Percentiles rank a stretch among this genome's conserved stretches.
These are phyloP conservation scores for Plantago coronopus DNA, from an alignment of 305 asterid genomes.

Conservation along the genomic window DNA sequence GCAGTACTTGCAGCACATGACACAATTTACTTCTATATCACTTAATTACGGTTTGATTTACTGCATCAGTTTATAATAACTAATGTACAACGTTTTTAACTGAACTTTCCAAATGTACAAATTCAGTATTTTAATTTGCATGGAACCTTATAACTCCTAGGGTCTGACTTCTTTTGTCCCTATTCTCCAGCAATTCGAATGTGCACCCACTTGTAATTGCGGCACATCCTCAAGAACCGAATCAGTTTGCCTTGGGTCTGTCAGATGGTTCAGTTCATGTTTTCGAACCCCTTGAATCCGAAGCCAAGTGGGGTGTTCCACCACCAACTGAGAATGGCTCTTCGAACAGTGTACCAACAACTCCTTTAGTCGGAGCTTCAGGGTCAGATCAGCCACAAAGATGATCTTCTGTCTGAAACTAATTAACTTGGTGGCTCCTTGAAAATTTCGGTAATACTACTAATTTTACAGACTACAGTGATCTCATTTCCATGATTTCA, in stretches of 20 bases:
- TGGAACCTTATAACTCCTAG: background rate
- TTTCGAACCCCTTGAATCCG: constrained; percentile 53
- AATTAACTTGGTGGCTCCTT: background rate
- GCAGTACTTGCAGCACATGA: no score
- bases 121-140: background rate
- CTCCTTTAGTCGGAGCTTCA: constrained; percentile 39
- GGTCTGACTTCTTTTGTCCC: background rate
- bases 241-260: constrained; percentile 58
- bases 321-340: constrained; percentile 54
- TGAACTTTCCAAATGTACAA: no score
- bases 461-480: background rate
- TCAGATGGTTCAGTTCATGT: constrained; percentile 63
- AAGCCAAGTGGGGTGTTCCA: constrained; percentile 56
- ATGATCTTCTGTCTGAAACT: constrained; percentile 22
- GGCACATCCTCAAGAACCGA: constrained; percentile 61
- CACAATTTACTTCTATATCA: no score
- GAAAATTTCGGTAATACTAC: constrained; percentile 20
- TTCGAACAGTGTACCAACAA: constrained; percentile 31
- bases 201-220: constrained; percentile 59
- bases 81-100: no score
- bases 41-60: no score
- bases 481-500: background rate
- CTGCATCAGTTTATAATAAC: no score
- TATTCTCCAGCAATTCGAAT: constrained; percentile 29
- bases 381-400: constrained; percentile 42